A percentile compares a stretch with the other conserved stretches of the same genome.
phyloP scores from a whole-genome alignment of 2,329 filamentous ascomycete genomes.

The Stemphylium vesicarium region DNA sequence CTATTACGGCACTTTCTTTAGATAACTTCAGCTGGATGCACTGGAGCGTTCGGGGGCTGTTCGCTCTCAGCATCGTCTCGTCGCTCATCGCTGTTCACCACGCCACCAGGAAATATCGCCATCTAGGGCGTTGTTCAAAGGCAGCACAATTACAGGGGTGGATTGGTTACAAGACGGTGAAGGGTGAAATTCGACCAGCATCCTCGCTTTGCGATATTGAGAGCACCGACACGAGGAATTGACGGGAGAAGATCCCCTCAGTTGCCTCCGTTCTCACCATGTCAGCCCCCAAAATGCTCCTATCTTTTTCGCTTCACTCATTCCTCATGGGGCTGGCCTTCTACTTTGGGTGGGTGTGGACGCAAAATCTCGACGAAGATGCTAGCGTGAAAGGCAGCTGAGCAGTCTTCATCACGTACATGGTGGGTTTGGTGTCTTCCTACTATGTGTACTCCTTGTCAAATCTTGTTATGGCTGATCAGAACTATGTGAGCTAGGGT shows the following conservation, averaged over 20 bases:
- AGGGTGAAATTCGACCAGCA: too few relatives aligned
- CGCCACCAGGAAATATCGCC: conserved; percentile 1
- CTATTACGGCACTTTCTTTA: conserved; percentile 4
- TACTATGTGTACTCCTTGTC: too few relatives aligned
- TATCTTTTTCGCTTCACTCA: too few relatives aligned
- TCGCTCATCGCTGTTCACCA: background rate
- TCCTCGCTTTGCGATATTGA: too few relatives aligned
- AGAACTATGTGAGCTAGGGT: too few relatives aligned
- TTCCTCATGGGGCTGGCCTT: background rate
- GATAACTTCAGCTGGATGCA: background rate
- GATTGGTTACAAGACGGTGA: too few relatives aligned
- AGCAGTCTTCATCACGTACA: background rate
- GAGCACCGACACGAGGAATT: too few relatives aligned
- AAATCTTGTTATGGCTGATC: too few relatives aligned
- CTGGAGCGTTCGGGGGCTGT: background rate
- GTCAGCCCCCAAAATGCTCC: background rate
- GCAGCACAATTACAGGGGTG: background rate
- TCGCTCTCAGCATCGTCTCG: background rate
- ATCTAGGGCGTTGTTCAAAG: background rate
- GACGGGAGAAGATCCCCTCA: too few relatives aligned
- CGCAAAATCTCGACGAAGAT: background rate
- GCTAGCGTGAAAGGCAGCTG: background rate
- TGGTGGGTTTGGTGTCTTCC: background rate
- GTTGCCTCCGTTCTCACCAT: background rate
- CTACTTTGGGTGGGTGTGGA: conserved; percentile 2